phyloP scores from a whole-genome alignment of 192 early-diverging fungal species.

The Entrophospora sp. region DNA sequence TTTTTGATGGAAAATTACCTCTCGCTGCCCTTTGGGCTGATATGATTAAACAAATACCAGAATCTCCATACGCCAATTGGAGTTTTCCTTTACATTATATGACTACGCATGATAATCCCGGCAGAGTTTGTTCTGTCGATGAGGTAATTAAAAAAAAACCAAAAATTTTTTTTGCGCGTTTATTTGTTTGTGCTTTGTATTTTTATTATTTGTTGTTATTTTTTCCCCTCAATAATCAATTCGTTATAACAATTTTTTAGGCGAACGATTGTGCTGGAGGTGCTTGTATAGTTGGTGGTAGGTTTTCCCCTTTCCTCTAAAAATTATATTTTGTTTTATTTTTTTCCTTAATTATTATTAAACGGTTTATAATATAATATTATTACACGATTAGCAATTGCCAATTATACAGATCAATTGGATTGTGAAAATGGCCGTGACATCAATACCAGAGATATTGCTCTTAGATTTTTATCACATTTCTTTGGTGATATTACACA shows the following conservation, averaged over 20 bases:
- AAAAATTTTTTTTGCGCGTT: too few relatives aligned
- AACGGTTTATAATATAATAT: too few relatives aligned
- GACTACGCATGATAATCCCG: not conserved
- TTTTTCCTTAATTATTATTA: too few relatives aligned
- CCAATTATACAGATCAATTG: not conserved
- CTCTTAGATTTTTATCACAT: not conserved
- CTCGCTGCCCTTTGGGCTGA: not conserved
- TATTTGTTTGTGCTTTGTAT: too few relatives aligned
- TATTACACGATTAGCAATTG: too few relatives aligned
- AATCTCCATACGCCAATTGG: not conserved
- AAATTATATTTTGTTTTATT: not conserved
- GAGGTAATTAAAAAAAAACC: not conserved
- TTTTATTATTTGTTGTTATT: too few relatives aligned
- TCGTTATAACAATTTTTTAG: too few relatives aligned
- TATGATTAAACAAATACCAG: not conserved
- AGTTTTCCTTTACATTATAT: not conserved
- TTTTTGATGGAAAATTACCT: not conserved
- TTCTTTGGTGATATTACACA: slow-evolving; percentile 11
- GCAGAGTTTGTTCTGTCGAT: not conserved
- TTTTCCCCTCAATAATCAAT: too few relatives aligned
- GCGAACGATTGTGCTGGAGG: not conserved
- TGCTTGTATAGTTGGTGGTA: slow-evolving; percentile 4
- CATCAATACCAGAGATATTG: too few relatives aligned
- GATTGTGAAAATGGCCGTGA: not conserved
- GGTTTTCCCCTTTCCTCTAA: not conserved